Percentiles rank a stretch among this genome's conserved stretches.
phyloP scores from a whole-genome alignment of 2,329 filamentous ascomycete species.

The Rutstroemia sp. region DNA sequence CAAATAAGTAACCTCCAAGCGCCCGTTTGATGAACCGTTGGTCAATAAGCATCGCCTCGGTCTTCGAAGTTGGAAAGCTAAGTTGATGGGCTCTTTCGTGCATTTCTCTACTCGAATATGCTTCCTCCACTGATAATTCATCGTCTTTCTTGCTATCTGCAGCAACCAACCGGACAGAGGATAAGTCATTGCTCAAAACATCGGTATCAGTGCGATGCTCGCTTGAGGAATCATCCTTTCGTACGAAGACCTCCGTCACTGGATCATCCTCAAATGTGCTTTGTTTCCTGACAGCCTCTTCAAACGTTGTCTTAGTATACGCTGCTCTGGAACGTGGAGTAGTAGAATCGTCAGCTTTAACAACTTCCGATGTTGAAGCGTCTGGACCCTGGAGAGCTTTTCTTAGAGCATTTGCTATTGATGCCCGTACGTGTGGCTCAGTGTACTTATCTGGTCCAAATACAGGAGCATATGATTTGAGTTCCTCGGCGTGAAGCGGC shows the following conservation, averaged over 20 bases:
- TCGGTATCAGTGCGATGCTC: background rate
- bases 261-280: background rate
- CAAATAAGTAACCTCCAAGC: constrained; percentile 54
- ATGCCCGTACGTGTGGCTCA: constrained; percentile 7
- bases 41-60: constrained; percentile 27
- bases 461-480: constrained; percentile 45
- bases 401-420: constrained; percentile 26
- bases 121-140: background rate
- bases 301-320: constrained; percentile 5
- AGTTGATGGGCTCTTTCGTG: constrained; percentile 46
- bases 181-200: constrained; percentile 10
- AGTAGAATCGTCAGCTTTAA: background rate
- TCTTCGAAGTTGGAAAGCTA: constrained; percentile 11
- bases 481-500: constrained; percentile 46
- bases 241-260: background rate
- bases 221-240: background rate
- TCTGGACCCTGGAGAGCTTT: constrained; percentile 12
- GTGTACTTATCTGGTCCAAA: constrained; percentile 49
- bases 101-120: constrained; percentile 44
- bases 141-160: background rate
- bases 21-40: constrained; percentile 53
- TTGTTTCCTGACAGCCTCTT: constrained; percentile 4
- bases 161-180: constrained; percentile 10
- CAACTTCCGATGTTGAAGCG: constrained; percentile 13
- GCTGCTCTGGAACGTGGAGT: background rate